Conservation (phyloP, 139 green algal genomes). For the Picochlorum sp. region DNA sequence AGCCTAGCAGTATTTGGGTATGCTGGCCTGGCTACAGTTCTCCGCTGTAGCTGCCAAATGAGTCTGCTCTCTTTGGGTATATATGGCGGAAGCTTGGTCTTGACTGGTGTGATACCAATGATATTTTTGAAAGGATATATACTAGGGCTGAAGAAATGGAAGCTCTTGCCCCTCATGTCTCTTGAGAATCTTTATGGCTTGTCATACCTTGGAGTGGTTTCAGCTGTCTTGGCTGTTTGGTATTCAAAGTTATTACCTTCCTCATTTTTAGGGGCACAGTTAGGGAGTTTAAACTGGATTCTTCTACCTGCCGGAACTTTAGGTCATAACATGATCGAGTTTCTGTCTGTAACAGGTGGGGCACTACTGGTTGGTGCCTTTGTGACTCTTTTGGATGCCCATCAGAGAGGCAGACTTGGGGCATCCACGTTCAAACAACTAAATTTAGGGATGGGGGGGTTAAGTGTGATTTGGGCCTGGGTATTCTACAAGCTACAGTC, state of each 20-base stretch:
- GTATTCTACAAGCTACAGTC: neutral
- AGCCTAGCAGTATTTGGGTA: constrained; percentile 2
- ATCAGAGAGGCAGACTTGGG: constrained; percentile 27
- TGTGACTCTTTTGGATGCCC: constrained; percentile 35
- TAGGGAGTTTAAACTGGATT: neutral
- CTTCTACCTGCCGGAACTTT: constrained; percentile 9
- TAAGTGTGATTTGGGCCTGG: neutral
- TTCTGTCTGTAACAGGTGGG: constrained; percentile 21
- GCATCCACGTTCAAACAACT: constrained; percentile 45
- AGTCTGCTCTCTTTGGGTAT: no score
- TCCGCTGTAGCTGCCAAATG: no score
- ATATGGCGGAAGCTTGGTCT: no score
- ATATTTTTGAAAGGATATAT: no score
- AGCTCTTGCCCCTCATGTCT: neutral
- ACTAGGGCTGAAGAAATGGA: no score
- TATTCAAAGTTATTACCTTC: neutral
- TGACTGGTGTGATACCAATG: no score
- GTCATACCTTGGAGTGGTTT: neutral
- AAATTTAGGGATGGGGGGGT: constrained; percentile 25
- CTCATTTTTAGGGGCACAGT: neutral
- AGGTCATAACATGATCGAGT: neutral
- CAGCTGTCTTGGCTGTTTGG: neutral
- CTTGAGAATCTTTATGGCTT: neutral
- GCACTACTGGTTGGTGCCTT: constrained; percentile 18
- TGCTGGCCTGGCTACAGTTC: neutral